Evolutionary conservation across 2,329 filamentous ascomycete species (phyloP), one percentile per base, ranked within the genome.

Genomic region (Cadophora gregata): DNA sequence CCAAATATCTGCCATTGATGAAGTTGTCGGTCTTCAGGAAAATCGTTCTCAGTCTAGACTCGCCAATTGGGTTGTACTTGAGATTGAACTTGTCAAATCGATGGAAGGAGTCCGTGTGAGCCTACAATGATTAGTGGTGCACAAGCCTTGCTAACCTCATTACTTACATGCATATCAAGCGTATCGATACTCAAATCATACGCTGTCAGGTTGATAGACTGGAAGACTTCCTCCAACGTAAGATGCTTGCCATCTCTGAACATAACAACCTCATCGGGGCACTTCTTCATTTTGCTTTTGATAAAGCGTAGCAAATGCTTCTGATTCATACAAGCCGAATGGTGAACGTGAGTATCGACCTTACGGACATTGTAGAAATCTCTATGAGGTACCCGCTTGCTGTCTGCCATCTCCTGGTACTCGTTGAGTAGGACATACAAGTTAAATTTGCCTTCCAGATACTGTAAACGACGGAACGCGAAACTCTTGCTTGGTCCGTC

Each of bases 251-350:
- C 95, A 78, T 99, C 96, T 76, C 96, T 88, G 79, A 89, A 96
- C 53, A 99, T 86, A 7, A 99, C 96, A 36, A 96, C 88, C 80
- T 99, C 96, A 75, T 98, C 92, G 0, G 94, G 93, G 21, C 88
- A 96, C 80, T 97, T 99, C 86, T 97, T 98, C 93, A 99, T 97
- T 81, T 99, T 99, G 80, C 93, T 97, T 81, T 99, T 99, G 83
- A 99, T 99, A 80, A 99, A 99, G 63, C 96, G 93, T 68, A 99
- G 83, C 65, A 99, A 82, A 85, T 99, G 96, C 81, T 99, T 99
- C 80, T 99, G 96, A 77, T 99, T 99, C 96, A 99, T 99, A 78
- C 96, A 99, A 27, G 96, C 96, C 19, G 96, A 99, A 79, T 99
- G 96, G 78, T 99, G 96, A 73, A 99, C 96, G 84, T 99, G 96